Evolutionary conservation across 768 basidiomycete genomes (phyloP), one percentile per base, ranked within the genome.

Genomic region (Termitomyces sp.): DNA sequence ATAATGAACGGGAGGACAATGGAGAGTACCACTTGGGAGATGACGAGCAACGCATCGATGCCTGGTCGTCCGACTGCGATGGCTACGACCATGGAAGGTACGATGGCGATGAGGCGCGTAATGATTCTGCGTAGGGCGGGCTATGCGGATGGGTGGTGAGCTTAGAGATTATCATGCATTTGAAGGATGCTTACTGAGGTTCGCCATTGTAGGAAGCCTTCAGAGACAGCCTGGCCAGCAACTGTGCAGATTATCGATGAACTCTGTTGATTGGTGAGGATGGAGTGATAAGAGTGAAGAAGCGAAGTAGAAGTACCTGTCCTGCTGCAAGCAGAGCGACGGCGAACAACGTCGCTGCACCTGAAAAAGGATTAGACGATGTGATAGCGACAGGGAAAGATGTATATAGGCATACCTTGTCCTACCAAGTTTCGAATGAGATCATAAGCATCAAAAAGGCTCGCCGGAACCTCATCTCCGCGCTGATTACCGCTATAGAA

Each of bases 241-340:
- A 96, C 81, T 0, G 94, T 97, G 9, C 92, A 94, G 4, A 96
- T 88, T 52, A 97, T 82, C 8, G 89, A 90, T 0, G 95, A 91
- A 63, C 91, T 91, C 79, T 83, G 53, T 18, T n/a, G 35, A 26
- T 48, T 4, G 5, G 6, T 32, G 16, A 46, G 52, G 32, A 23
- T 5, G 28, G 43, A 33, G 35, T 48, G 55, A n/a, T 43, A 16
- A 16, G 47, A 36, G 20, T 7, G 16, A 56, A 40, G 5, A 38
- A 1, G 18, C n/a, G 30, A 54, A 36, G 40, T 23, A 5, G 56
- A 65, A 0, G 33, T 66, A 78, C 80, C 74, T 97, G 94, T 2
- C 95, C 95, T 2, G 93, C 79, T 36, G 87, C 85, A 13, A 98
- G 80, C 14, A 98, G 75, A 2, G 91, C 92, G 46, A 98, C 68